Evolutionary conservation across 306 rosid genomes (phyloP), one percentile per base, ranked within the genome.

Genomic region (Elaeagnus macrophylla): DNA sequence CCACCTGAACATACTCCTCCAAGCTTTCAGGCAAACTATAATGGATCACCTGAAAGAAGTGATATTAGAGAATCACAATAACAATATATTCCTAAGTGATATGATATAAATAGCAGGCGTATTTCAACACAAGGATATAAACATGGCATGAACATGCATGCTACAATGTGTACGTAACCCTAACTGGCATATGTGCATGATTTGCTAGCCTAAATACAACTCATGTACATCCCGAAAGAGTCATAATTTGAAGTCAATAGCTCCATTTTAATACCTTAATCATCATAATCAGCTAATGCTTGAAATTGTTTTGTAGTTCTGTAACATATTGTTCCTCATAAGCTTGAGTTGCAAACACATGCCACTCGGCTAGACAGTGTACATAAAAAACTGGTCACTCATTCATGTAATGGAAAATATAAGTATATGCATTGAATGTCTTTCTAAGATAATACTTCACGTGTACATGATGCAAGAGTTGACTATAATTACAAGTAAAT

Each of bases 1-100:
- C 14, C 39, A 90, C 95, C 87, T 90, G 97, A 53, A 90, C 95
- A 76, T 90, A 90, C 68, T 74, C 94, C 80, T 90, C 97, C 69
- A 84, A 74, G 81, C 96, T 90, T 75, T 80, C 95, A 51, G 97
- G 97, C 74, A 90, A 67, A 73, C 95, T 83, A 75, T 83, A 84
- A 75, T 86, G 95, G 72, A 90, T 80, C 62, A 90, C 97, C 97
- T 90, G 81, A 69, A 69, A 80, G 49, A 67, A 48, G 55, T 39
- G 59, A 6, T 39, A 48, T 47, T 41, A 62, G 32, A 19, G 25
- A 43, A 32, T 15, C 12, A 49, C 64, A 61, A 42, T 46, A 35
- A 48, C 67, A 72, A 54, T 49, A 48, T 40, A 59, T 62, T 56
- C 51, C 57, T 32, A 45, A 37, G 35, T 13, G 36, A 43, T 20